A percentile compares a stretch with the other conserved stretches of the same genome.
Evolutionary conservation across 768 basidiomycete species (phyloP).

Genomic region (Rhodosporidiobolus sp.): DNA sequence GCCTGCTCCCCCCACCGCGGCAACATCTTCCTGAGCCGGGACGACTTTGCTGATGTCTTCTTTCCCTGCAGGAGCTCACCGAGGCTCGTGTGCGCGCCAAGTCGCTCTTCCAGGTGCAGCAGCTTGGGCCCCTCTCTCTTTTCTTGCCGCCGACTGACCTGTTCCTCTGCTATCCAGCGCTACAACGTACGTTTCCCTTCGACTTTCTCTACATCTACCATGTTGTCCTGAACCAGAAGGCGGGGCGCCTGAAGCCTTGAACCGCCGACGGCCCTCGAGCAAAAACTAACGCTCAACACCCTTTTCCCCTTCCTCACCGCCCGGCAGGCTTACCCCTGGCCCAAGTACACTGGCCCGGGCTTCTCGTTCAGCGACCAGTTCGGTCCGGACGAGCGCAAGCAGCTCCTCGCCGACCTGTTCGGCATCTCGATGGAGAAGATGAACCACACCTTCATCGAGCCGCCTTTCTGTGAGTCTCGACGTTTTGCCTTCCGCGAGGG

Average conservation of each 20-base stretch:
- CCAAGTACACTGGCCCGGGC: neutral
- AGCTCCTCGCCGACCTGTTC: slow-evolving; percentile 22
- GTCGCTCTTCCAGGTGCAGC: neutral
- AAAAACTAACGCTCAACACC: too few relatives aligned
- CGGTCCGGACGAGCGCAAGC: neutral
- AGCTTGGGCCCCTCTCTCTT: neutral
- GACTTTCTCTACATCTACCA: too few relatives aligned
- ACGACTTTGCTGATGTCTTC: too few relatives aligned
- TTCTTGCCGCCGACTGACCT: neutral
- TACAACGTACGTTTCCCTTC: neutral
- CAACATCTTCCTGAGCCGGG: too few relatives aligned
- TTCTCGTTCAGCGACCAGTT: neutral
- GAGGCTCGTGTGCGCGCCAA: neutral
- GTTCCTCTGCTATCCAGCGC: neutral
- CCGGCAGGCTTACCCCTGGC: neutral
- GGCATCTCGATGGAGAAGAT: slow-evolving; percentile 10
- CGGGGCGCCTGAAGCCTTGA: too few relatives aligned
- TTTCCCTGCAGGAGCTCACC: neutral
- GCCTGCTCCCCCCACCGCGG: neutral
- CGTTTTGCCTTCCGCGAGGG: too few relatives aligned
- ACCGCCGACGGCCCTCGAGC: too few relatives aligned
- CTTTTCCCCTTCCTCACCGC: neutral
- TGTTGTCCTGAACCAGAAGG: too few relatives aligned
- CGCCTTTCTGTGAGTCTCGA: too few relatives aligned
- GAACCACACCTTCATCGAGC: slow-evolving; percentile 19